A percentile compares a stretch with the other conserved stretches of the same genome.
These are phyloP conservation scores for Leucosporidium yakuticum DNA, from an alignment of 768 basidiomycete species.

Conservation along the genomic window DNA sequence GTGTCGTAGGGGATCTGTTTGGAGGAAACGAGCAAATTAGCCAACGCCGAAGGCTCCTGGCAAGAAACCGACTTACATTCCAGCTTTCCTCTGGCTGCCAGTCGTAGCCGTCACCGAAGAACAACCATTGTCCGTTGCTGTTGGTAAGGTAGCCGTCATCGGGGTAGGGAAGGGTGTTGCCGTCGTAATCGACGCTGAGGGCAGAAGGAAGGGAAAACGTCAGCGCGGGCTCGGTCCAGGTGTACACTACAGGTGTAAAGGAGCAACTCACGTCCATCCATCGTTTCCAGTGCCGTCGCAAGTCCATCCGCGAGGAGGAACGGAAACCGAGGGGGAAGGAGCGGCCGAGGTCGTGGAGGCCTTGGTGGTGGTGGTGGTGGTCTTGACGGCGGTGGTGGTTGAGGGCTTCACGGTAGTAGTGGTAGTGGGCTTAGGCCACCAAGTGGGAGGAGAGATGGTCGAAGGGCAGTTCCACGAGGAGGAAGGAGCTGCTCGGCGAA, in stretches of 20 bases:
- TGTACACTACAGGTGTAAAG: no score
- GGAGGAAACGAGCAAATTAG: no score
- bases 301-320: not conserved
- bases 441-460: not conserved
- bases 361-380: not conserved
- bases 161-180: not conserved
- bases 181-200: conserved; percentile 1
- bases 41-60: no score
- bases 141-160: not conserved
- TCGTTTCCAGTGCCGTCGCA: not conserved
- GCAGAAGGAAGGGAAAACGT: no score
- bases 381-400: not conserved
- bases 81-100: no score
- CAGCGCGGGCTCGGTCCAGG: no score
- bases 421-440: not conserved
- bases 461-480: not conserved
- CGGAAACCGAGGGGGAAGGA: not conserved
- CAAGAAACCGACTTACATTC: no score
- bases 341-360: not conserved
- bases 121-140: not conserved
- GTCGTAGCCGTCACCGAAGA: no score
- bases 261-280: not conserved
- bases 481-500: not conserved
- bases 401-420: not conserved
- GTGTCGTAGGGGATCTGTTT: no score